phyloP scores from a whole-genome alignment of 2,329 filamentous ascomycete genomes.

The Cordyceps pruinosa region DNA sequence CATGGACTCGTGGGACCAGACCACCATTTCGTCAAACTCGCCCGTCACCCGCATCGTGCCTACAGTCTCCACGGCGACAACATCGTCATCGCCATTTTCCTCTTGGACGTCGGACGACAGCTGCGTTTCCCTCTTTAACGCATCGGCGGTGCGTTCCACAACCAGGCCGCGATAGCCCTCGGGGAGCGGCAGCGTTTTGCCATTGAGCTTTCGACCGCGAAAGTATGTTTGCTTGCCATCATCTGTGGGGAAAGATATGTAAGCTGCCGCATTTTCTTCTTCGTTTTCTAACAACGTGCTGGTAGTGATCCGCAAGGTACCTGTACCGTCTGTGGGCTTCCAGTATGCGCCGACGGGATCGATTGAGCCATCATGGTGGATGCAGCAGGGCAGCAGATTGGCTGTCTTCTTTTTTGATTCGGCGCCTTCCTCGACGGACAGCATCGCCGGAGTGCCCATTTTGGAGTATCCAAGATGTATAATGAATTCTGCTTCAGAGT shows the following conservation, averaged over 20 bases:
- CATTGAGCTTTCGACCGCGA: slow-evolving; percentile 71
- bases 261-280: not conserved
- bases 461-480: slow-evolving; percentile 1
- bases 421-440: slow-evolving; percentile 29
- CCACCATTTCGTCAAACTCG: slow-evolving; percentile 64
- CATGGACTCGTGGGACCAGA: slow-evolving; percentile 76
- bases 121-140: slow-evolving; percentile 30
- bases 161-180: slow-evolving; percentile 63
- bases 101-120: slow-evolving; percentile 14
- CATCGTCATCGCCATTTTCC: slow-evolving; percentile 29
- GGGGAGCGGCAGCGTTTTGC: slow-evolving; percentile 59
- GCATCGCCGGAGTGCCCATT: slow-evolving; percentile 37
- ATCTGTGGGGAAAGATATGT: slow-evolving; percentile 31
- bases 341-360: slow-evolving; percentile 61
- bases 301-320: slow-evolving; percentile 25
- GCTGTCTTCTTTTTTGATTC: slow-evolving; percentile 40
- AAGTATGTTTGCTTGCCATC: slow-evolving; percentile 57
- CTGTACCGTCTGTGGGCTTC: slow-evolving; percentile 47
- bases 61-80: slow-evolving; percentile 41
- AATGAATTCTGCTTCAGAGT: not conserved
- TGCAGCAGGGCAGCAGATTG: slow-evolving; percentile 72
- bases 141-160: slow-evolving; percentile 36
- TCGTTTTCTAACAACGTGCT: not conserved
- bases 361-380: slow-evolving; percentile 71
- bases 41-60: slow-evolving; percentile 56